phyloP scores from a whole-genome alignment of 2,329 filamentous ascomycete genomes.

The Diaporthe caulivora region DNA sequence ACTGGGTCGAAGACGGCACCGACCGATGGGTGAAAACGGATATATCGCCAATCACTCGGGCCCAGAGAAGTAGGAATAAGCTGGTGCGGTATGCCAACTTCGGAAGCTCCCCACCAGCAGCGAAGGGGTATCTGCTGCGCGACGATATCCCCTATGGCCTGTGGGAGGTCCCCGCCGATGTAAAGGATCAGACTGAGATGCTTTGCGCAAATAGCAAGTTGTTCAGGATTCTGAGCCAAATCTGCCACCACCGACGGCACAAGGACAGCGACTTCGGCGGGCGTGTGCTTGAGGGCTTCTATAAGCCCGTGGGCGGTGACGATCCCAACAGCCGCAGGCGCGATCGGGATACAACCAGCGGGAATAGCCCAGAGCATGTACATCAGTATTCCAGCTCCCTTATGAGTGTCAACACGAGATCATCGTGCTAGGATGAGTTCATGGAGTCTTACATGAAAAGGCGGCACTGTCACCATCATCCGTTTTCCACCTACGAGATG shows the following conservation, averaged over 20 bases:
- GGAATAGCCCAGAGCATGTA: constrained; percentile 45
- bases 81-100: constrained; percentile 29
- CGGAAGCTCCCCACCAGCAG: constrained; percentile 36
- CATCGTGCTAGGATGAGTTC: not conserved
- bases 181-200: constrained; percentile 27
- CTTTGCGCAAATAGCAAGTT: constrained; percentile 6
- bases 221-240: constrained; percentile 38
- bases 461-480: constrained; percentile 50
- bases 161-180: constrained; percentile 32
- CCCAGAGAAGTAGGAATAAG: constrained; percentile 18
- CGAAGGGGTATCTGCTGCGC: constrained; percentile 4
- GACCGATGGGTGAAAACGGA: constrained; percentile 24
- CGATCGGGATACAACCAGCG: constrained; percentile 43
- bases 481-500: constrained; percentile 46
- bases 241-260: constrained; percentile 52
- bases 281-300: constrained; percentile 46
- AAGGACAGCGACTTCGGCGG: constrained; percentile 48
- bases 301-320: constrained; percentile 46
- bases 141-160: constrained; percentile 23
- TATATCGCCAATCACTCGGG: constrained; percentile 31
- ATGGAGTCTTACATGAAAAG: constrained; percentile 47
- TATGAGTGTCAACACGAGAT: not conserved
- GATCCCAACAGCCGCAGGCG: constrained; percentile 44
- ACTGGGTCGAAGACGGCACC: constrained; percentile 23
- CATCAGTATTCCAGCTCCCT: constrained; percentile 45